These are phyloP conservation scores for Sungouiozyma ichnusensis DNA, from an alignment of 805 yeast genomes.

Conservation along the genomic window DNA sequence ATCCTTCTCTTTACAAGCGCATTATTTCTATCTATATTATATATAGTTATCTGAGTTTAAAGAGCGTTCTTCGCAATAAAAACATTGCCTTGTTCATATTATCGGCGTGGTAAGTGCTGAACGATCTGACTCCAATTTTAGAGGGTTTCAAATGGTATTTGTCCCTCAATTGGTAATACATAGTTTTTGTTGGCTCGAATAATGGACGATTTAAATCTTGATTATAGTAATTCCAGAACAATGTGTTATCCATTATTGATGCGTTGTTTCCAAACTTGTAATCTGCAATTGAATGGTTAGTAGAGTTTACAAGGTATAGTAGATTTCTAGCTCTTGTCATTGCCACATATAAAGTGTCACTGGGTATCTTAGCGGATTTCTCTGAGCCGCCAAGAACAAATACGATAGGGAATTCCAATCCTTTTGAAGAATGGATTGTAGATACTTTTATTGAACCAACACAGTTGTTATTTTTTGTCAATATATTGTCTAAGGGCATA, in stretches of 20 bases:
- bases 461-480: too few species aligned
- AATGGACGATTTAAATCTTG: conserved; percentile 11
- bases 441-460: conserved; percentile 40
- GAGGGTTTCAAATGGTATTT: conserved; percentile 8
- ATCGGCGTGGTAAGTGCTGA: not conserved
- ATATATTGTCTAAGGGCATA: not conserved
- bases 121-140: not conserved
- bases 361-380: conserved; percentile 18
- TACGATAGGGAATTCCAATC: conserved; percentile 62
- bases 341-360: conserved; percentile 50
- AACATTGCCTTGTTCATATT: not conserved
- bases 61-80: not conserved
- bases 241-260: not conserved
- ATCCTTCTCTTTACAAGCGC: too few species aligned
- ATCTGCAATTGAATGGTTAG: conserved; percentile 4
- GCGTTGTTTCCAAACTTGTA: not conserved
- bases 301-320: conserved; percentile 23
- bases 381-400: conserved; percentile 32
- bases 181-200: not conserved
- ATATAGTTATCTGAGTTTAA: too few species aligned
- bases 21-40: too few species aligned
- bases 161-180: conserved; percentile 6
- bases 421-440: conserved; percentile 67
- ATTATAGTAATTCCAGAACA: conserved; percentile 25
- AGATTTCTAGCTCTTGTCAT: conserved; percentile 47